These are phyloP conservation scores for Neurospora terricola DNA, from an alignment of 495 filamentous ascomycete genomes.

Conservation along the genomic window DNA sequence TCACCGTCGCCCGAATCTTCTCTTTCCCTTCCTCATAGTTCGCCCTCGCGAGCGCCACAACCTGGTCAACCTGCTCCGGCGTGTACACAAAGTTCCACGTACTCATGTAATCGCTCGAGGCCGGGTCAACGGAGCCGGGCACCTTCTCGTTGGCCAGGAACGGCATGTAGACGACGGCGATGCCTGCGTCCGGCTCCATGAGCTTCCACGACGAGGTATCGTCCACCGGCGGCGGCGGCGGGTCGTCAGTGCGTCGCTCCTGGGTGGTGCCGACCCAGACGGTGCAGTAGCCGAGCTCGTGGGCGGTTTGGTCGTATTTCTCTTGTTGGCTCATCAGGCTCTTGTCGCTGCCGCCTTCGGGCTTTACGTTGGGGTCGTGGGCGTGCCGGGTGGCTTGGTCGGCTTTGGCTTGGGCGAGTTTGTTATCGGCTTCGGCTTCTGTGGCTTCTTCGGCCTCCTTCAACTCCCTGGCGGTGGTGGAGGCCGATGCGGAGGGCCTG, in stretches of 20 bases:
- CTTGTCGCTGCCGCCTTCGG: constrained; percentile 7
- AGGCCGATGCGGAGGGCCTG: constrained; percentile 38
- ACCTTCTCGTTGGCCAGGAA: constrained; percentile 74
- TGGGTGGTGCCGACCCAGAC: constrained; percentile 85
- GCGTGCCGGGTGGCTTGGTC: constrained; percentile 30
- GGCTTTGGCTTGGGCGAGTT: constrained; percentile 52
- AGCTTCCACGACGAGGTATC: constrained; percentile 62
- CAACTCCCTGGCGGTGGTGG: constrained; percentile 51
- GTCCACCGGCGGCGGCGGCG: constrained; percentile 46
- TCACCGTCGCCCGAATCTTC: constrained; percentile 64
- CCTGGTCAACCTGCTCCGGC: constrained; percentile 71
- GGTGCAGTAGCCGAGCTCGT: constrained; percentile 78
- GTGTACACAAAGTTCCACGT: constrained; percentile 98
- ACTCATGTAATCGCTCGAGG: constrained; percentile 70
- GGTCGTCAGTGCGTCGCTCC: constrained; percentile 47
- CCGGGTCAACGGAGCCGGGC: constrained; percentile 61
- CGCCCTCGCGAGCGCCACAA: constrained; percentile 69
- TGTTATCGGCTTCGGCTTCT: constrained; percentile 47
- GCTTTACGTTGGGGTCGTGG: constrained; percentile 1
- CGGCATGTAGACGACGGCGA: constrained; percentile 85
- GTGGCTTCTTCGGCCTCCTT: constrained; percentile 57
- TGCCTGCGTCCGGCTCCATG: constrained; percentile 67
- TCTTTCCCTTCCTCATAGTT: constrained; percentile 78
- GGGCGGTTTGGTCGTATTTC: constrained; percentile 31
- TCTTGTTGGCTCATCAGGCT: constrained; percentile 15